A percentile compares a stretch with the other conserved stretches of the same genome.
Conservation (phyloP, 441 rosid genomes). For the California macrophylla region DNA sequence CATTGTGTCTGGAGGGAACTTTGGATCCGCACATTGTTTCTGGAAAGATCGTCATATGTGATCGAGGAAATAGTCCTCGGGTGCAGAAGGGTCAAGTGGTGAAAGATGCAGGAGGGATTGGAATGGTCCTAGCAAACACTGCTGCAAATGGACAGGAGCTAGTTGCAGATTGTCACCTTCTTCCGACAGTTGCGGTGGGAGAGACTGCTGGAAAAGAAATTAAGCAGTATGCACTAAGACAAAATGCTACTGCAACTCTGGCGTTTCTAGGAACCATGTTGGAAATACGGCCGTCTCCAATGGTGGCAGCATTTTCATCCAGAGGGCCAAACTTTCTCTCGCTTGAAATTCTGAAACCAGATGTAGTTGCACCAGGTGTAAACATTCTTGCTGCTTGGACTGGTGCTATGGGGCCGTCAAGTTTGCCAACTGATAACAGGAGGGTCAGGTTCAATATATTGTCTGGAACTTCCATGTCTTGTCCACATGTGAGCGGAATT, state of each 20-base stretch:
- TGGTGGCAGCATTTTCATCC: slow-evolving; percentile 89
- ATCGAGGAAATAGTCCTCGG: slow-evolving; percentile 57
- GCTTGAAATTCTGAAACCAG: slow-evolving; percentile 52
- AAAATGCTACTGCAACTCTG: slow-evolving; percentile 47
- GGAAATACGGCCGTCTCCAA: slow-evolving; percentile 70
- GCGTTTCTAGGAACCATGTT: slow-evolving; percentile 56
- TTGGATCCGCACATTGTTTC: slow-evolving; percentile 34
- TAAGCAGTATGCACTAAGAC: slow-evolving; percentile 41
- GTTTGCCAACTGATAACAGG: too few species aligned
- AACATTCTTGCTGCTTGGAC: slow-evolving; percentile 39
- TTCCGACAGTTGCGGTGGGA: slow-evolving; percentile 56
- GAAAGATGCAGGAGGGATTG: slow-evolving; percentile 53
- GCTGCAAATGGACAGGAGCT: slow-evolving; percentile 58
- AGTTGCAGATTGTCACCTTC: slow-evolving; percentile 60
- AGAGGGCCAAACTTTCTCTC: slow-evolving; percentile 74
- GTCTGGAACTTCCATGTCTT: slow-evolving; percentile 31
- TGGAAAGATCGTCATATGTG: slow-evolving; percentile 60
- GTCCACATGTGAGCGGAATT: slow-evolving; percentile 27
- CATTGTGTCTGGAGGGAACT: slow-evolving; percentile 56
- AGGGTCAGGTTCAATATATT: slow-evolving; percentile 28
- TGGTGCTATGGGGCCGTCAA: too few species aligned
- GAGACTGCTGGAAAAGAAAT: slow-evolving; percentile 59
- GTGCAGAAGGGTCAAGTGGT: slow-evolving; percentile 64
- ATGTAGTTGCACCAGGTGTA: slow-evolving; percentile 41
- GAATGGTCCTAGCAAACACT: slow-evolving; percentile 54